Percentiles rank a stretch among this genome's conserved stretches.
Conservation (phyloP, 352 stramenopile genomes). For the Globisporangium camurandrum region DNA sequence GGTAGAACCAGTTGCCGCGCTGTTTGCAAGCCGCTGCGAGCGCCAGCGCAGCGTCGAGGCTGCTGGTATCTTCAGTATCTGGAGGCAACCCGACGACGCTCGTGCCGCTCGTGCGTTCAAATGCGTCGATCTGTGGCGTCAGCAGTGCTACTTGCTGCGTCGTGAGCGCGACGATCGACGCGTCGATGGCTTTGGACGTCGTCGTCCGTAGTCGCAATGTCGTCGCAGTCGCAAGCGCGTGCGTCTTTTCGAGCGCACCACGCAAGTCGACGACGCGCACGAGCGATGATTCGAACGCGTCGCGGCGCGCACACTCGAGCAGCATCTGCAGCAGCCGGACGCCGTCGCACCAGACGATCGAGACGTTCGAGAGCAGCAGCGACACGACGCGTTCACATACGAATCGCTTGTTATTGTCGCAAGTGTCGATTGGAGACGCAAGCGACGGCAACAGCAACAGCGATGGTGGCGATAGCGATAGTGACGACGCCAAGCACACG, state of each 20-base stretch:
- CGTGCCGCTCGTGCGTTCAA: constrained; percentile 29
- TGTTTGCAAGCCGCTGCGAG: constrained; percentile 30
- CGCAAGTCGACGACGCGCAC: constrained; percentile 35
- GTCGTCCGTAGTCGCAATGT: no score
- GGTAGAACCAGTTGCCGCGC: constrained; percentile 54
- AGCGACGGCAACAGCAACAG: not conserved
- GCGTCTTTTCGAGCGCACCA: constrained; percentile 47
- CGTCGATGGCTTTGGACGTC: no score
- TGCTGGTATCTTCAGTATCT: not conserved
- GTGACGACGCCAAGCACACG: constrained; percentile 7
- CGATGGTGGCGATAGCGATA: no score
- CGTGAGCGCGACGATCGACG: constrained; percentile 36
- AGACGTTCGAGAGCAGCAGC: constrained; percentile 47
- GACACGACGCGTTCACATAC: constrained; percentile 42
- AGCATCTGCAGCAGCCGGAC: constrained; percentile 58
- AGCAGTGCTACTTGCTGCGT: constrained; percentile 31
- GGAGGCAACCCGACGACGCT: constrained; percentile 44
- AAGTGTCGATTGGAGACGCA: not conserved
- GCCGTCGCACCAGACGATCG: constrained; percentile 44
- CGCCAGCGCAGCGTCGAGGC: constrained; percentile 13
- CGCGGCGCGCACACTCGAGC: constrained; percentile 19
- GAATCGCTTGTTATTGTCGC: not conserved
- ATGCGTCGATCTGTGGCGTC: constrained; percentile 38
- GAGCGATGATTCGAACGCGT: constrained; percentile 13
- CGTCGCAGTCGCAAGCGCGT: constrained; percentile 14